Evolutionary conservation across 306 rosid genomes (phyloP), one percentile per base, ranked within the genome.

Genomic region (Cajanus cajan): DNA sequence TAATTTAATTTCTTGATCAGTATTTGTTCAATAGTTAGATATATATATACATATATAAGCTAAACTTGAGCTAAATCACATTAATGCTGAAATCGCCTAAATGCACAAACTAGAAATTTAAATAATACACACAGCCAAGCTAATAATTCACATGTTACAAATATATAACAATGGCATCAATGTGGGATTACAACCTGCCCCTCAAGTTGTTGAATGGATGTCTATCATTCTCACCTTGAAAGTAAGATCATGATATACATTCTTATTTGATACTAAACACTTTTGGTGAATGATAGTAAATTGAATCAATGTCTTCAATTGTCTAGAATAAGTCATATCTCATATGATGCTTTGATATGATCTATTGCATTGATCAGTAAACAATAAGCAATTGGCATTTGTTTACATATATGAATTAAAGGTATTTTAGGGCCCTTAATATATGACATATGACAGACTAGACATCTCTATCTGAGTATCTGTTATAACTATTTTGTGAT

Each of bases 341-440:
- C 41, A 45, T 39, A 43, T 43, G 33, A 80, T 73, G 51, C 78
- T 66, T 68, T 83, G 73, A 74, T 19, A 41, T 55, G 64, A 69
- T 81, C 66, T 52, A 18, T 72, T 34, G 33, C 16, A 54, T 58
- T 25, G 48, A 77, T 33, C 14, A 83, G 59, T 62, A 54, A 43
- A 44, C 74, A 58, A 34, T 54, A 13, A 10, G 9, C 64, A 71
- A 50, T 15, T 37, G 51, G 43, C 52, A 70, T 22, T 57, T 24
- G 0, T 63, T 7, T 64, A 11, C 61, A 33, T 41, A 16, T 59
- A 14, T 61, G 1, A 55, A 64, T 36, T 36, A 43, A 14, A n/a
- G n/a, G 22, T 51, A 31, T 74, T 39, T 69, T 62, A 9, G 15
- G 34, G 72, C 67, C 11, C 33, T 16, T 39, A 54, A 43, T 57